Evolutionary conservation across 176 grass and related monocot species (phyloP).

Genomic region (Carex scoparia): DNA sequence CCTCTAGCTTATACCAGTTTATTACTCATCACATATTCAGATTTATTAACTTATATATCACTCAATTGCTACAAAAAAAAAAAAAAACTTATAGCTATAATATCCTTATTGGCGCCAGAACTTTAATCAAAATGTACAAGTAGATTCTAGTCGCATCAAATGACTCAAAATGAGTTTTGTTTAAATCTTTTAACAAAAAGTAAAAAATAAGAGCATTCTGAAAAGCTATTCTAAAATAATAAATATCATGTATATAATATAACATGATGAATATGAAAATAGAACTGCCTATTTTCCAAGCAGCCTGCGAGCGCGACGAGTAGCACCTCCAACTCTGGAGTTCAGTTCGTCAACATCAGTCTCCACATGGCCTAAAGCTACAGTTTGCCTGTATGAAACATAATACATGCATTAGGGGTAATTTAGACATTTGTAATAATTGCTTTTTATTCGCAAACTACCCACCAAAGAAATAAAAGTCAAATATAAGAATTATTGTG

Average conservation of each 20-base stretch:
- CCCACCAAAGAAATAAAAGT: neutral
- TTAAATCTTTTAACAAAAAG: neutral
- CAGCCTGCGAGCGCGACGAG: constrained; percentile 38
- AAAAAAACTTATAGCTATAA: neutral
- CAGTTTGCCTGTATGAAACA: constrained; percentile 55
- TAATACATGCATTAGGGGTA: neutral
- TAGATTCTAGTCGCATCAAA: constrained; percentile 1
- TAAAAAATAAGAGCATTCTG: neutral
- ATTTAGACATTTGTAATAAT: neutral
- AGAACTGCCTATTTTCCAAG: constrained; percentile 50
- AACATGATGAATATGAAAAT: constrained; percentile 15
- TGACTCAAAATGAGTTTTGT: neutral
- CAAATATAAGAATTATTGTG: neutral
- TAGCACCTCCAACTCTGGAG: constrained; percentile 62
- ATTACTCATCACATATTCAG: too few species aligned
- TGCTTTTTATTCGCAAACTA: neutral
- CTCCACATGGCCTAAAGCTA: constrained; percentile 39
- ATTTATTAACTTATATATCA: too few species aligned
- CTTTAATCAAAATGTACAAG: neutral
- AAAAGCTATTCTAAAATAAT: neutral
- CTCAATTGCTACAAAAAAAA: neutral
- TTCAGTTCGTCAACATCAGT: constrained; percentile 64
- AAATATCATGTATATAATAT: constrained; percentile 16
- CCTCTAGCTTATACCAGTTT: too few species aligned
- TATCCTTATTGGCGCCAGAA: neutral